Base-by-base conservation (phyloP, 352 stramenopile species). In the Globisporangium polare region DNA sequence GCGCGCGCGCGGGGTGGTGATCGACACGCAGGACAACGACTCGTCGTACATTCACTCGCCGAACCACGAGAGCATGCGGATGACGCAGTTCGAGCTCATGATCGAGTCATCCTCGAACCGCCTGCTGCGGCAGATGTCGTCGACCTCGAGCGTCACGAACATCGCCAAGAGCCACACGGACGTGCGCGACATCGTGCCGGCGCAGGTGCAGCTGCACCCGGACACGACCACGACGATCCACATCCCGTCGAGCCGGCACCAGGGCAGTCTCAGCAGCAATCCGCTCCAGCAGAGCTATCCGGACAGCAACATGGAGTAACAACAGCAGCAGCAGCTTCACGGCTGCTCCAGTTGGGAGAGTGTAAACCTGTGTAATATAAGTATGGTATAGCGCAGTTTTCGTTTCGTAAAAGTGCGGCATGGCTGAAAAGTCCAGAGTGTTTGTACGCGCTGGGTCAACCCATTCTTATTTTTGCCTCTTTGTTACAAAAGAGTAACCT, bases 31-130 rank as follows among this genome's bases (percentile, higher is more conserved):
- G 41, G 65, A 62, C 43, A 61, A 70, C 41, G 55, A 63, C 18
- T 78, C 68, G 5, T 67, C 60, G 42, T 73, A 62, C 45, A 52
- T 73, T 10, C 71, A 58, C 3, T 72, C 72, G 12, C 72, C 61
- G 18, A 65, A 42, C 20, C 53, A 75, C 24, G 60, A 73, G 61
- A 57, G 68, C 18, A 65, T 66, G 58, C 66, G 49, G 8, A 65
- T 54, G 59, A 65, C 69, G 46, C 74, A 74, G 39, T 88, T 80
- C 45, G 74, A 83, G 56, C 65, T 85, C 27, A 75, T 85, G 57
- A 63, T 75, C 20, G 70, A 74, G 59, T 74, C 66, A 20, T 65
- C 60, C n/a, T 53, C 50, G 29, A 52, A 59, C 43, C 60, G 60
- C n/a, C 43, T 65, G 35, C 35, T 65, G 60, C 50, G 60, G 29